phyloP scores from a whole-genome alignment of 176 grass and related monocot species.

The Poa annua region DNA sequence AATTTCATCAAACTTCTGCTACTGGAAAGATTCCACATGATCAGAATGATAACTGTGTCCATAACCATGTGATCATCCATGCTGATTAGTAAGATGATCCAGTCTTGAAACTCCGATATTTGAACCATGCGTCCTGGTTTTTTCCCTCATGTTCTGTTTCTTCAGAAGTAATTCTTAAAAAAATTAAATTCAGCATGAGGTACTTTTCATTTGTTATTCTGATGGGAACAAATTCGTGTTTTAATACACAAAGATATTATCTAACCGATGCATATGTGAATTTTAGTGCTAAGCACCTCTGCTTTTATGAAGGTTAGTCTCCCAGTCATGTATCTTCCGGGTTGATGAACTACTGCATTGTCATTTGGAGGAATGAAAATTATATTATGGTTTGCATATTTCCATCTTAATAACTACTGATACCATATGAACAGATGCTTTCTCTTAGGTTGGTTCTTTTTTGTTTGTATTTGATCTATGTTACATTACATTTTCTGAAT shows the following conservation, averaged over 20 bases:
- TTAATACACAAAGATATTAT: constrained; percentile 10
- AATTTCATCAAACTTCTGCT: constrained; percentile 26
- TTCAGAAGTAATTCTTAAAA: constrained; percentile 13
- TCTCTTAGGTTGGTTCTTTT: background rate
- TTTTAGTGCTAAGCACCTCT: background rate
- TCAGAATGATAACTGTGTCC: no score
- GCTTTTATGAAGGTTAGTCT: constrained; percentile 4
- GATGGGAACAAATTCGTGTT: constrained; percentile 1
- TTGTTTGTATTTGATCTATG: background rate
- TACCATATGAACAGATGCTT: constrained; percentile 6
- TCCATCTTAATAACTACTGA: background rate
- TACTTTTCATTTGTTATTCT: constrained; percentile 29
- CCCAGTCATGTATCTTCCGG: constrained; percentile 2
- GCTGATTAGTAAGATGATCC: background rate
- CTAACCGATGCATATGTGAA: constrained; percentile 23
- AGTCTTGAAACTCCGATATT: constrained; percentile 10
- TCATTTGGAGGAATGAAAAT: constrained; percentile 1
- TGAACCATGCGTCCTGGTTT: background rate
- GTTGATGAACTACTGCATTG: constrained; percentile 7
- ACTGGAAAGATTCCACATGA: no score
- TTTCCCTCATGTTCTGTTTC: constrained; percentile 24
- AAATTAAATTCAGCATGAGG: background rate
- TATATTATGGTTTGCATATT: constrained; percentile 19
- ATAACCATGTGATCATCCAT: background rate
- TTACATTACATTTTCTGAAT: constrained; percentile 9